Percentiles rank a stretch among this genome's conserved stretches.
phyloP scores from a whole-genome alignment of 2,329 filamentous ascomycete genomes.

The Penicillium brevicompactum region DNA sequence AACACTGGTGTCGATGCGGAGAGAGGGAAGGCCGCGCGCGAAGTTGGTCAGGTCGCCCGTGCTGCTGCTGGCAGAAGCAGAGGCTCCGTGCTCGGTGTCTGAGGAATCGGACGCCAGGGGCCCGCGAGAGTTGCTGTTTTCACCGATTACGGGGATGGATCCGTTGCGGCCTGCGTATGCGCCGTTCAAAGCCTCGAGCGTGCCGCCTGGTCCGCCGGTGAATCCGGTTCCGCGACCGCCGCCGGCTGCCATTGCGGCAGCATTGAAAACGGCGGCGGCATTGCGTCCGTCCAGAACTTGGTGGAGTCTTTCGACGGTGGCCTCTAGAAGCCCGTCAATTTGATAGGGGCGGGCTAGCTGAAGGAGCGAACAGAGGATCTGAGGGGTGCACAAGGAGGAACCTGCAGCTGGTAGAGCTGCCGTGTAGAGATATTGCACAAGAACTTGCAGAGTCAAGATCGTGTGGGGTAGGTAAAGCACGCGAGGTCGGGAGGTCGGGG shows the following conservation, averaged over 20 bases:
- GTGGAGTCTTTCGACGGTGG: slow-evolving; percentile 88
- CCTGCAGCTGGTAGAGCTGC: slow-evolving; percentile 77
- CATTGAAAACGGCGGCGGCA: slow-evolving; percentile 95
- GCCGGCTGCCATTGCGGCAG: slow-evolving; percentile 95
- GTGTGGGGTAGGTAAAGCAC: slow-evolving; percentile 94
- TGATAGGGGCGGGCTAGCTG: slow-evolving; percentile 93
- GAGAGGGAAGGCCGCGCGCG: slow-evolving; percentile 34
- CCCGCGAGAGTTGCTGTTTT: slow-evolving; percentile 29
- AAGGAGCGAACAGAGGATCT: slow-evolving; percentile 91
- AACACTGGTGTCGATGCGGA: slow-evolving; percentile 45
- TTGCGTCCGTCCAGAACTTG: slow-evolving; percentile 88
- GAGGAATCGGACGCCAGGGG: slow-evolving; percentile 40
- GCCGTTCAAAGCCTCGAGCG: slow-evolving; percentile 45
- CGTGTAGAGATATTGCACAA: slow-evolving; percentile 92
- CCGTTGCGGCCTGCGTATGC: slow-evolving; percentile 29
- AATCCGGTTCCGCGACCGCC: slow-evolving; percentile 82
- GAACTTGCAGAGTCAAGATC: slow-evolving; percentile 80
- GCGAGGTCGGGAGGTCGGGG: slow-evolving; percentile 69
- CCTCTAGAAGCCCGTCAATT: slow-evolving; percentile 88
- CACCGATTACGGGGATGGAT: slow-evolving; percentile 21
- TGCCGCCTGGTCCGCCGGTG: slow-evolving; percentile 55
- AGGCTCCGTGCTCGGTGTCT: slow-evolving; percentile 39
- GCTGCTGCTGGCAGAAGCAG: slow-evolving; percentile 32
- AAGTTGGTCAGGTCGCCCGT: slow-evolving; percentile 26
- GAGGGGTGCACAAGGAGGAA: slow-evolving; percentile 83